Evolutionary conservation across 2,329 filamentous ascomycete genomes (phyloP), one percentile per base, ranked within the genome.

Genomic region (Boeremia lycopersici): DNA sequence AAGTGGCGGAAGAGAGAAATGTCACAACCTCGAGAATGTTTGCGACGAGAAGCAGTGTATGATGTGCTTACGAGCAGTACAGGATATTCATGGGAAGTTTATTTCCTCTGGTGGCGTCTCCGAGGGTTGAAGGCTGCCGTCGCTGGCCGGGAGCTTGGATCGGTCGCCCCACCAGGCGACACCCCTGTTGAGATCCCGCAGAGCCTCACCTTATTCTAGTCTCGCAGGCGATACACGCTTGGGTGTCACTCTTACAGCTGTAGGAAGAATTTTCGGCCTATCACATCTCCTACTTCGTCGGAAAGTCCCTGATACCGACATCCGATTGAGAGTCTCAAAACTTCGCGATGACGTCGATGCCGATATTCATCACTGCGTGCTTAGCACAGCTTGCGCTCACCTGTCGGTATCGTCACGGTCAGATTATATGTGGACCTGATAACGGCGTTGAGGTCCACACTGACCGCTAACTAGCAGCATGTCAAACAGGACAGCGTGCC

Each of bases 151-250:
- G 34, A 19, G 34, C 34, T 36, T 15, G 34, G 13, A 10, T 36
- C 34, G 34, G 15, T 36, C 6, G 15, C 36, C n/a, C 28, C 28
- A 31, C 26, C 11, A 23, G 28, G 25, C 17, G n/a, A 25, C 6
- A 48, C 38, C 53, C 53, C 53, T 51, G 53, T 56, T 36, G 42
- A 51, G 53, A 47, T 56, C 53, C 53, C 53, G 53, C 53, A 56
- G 53, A 56, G 53, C 53, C 53, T 56, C 53, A 56, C 47, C 53
- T 56, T 51, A 51, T 38, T 51, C 13, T n/a, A 41, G 31, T 31
- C 36, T 50, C 43, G 47, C 40, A 43, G 39, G 44, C 23, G 39
- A 28, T 12, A 9, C 43, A 34, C n/a, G 34, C 42, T 29, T 13
- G 15, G 6, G 5, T 43, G 36, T 26, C 26, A 42, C 30, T 11